Evolutionary conservation across 495 filamentous ascomycete species (phyloP).

Genomic region (Hypoxylon intermedium): DNA sequence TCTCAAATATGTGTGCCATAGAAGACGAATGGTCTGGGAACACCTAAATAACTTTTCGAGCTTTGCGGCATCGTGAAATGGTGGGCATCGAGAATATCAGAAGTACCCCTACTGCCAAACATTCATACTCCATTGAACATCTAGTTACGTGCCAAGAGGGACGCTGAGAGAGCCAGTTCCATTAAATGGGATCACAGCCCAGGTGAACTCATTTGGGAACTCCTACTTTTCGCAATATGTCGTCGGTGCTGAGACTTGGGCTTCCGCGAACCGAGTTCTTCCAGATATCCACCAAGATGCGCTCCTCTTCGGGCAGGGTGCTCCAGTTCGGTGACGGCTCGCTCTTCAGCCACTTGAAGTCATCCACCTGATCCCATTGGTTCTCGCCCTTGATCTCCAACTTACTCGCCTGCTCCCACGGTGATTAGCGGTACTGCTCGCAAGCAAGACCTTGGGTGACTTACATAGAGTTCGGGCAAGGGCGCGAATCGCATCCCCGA

Average conservation of each 20-base stretch:
- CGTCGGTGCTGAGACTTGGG: slow-evolving; percentile 66
- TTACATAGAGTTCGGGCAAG: slow-evolving; percentile 71
- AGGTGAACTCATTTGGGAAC: slow-evolving; percentile 32
- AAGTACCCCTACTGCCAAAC: too few species aligned
- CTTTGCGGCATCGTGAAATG: too few species aligned
- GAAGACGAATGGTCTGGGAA: too few species aligned
- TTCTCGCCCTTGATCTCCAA: slow-evolving; percentile 54
- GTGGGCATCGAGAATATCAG: too few species aligned
- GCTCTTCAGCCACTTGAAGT: slow-evolving; percentile 95
- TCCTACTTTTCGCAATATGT: slow-evolving; percentile 69
- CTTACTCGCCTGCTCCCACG: slow-evolving; percentile 41
- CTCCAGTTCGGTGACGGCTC: slow-evolving; percentile 90
- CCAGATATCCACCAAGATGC: slow-evolving; percentile 72
- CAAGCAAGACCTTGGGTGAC: slow-evolving; percentile 34
- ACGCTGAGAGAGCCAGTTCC: too few species aligned
- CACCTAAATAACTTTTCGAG: too few species aligned
- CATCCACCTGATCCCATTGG: slow-evolving; percentile 88
- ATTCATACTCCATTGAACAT: too few species aligned
- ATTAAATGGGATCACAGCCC: too few species aligned
- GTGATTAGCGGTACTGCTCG: background rate
- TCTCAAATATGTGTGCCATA: too few species aligned
- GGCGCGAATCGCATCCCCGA: slow-evolving; percentile 77
- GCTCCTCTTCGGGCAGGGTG: slow-evolving; percentile 65
- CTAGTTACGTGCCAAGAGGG: too few species aligned
- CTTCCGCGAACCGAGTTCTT: slow-evolving; percentile 70